These are phyloP conservation scores for Talaromyces sp. DNA, from an alignment of 2,329 filamentous ascomycete genomes.

Conservation along the genomic window DNA sequence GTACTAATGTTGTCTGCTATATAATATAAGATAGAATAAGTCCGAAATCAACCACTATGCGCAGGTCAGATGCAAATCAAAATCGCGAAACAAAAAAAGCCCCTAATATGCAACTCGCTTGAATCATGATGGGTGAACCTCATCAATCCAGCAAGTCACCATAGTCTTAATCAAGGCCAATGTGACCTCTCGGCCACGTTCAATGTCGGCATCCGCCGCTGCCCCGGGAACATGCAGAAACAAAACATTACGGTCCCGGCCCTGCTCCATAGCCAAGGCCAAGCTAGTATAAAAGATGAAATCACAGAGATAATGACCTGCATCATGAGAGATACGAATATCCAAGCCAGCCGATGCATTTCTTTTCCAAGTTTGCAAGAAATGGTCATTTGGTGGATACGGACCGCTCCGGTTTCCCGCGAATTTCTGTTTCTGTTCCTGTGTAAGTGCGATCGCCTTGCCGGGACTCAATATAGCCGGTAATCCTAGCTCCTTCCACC, in stretches of 20 bases:
- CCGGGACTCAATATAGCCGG: slow-evolving; percentile 59
- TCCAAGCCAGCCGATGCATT: slow-evolving; percentile 37
- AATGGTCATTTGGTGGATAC: slow-evolving; percentile 36
- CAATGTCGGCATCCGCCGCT: slow-evolving; percentile 51
- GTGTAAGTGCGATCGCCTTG: slow-evolving; percentile 2
- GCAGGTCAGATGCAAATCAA: neutral
- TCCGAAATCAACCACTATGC: neutral
- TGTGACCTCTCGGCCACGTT: slow-evolving; percentile 43
- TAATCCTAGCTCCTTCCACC: slow-evolving; percentile 55
- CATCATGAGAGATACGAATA: slow-evolving; percentile 66
- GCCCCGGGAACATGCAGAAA: slow-evolving; percentile 74
- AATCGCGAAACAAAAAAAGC: neutral
- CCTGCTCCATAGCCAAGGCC: slow-evolving; percentile 43
- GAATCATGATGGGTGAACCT: slow-evolving; percentile 12
- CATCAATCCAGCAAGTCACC: slow-evolving; percentile 44
- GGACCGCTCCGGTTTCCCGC: slow-evolving; percentile 12
- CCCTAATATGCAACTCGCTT: neutral
- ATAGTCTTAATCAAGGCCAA: slow-evolving; percentile 48
- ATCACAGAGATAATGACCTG: slow-evolving; percentile 75
- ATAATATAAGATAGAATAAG: neutral
- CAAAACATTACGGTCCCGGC: slow-evolving; percentile 52
- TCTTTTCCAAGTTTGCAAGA: slow-evolving; percentile 39
- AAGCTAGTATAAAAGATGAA: slow-evolving; percentile 76
- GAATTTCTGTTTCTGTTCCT: neutral
- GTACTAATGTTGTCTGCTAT: too few relatives aligned